Base-by-base conservation (phyloP, 2,329 filamentous ascomycete genomes). In the Sclerotinia glacialis region DNA sequence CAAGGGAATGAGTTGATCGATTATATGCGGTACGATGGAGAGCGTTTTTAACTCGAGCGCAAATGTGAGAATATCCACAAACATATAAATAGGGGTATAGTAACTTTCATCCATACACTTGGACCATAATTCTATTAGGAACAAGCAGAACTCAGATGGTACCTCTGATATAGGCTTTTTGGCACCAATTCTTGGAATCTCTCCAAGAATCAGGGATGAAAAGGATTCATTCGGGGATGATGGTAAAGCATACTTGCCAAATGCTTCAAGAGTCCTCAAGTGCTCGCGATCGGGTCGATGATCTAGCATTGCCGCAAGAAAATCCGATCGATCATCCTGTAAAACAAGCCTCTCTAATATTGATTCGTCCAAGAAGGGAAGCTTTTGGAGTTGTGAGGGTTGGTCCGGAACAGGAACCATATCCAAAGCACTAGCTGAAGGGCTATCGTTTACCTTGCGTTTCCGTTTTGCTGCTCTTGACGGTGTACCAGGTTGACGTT, bases 401-500 rank as follows among this genome's bases (percentile, higher is more conserved):
- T 64, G 62, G 40, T 73, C 72, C 62, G 72, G 69, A 16, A 65
- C 66, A 64, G 72, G 69, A 60, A 69, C 71, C 31, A 72, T 70
- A 67, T 72, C 74, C 14, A 91, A 78, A 1, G 86, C 82, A 74
- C 82, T 83, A 18, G 87, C 80, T 50, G 63, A 65, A 1, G 90
- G 90, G 71, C 89, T 93, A 68, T 91, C 87, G 3, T 87, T 79
- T 1, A 79, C 74, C 1, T 83, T 83, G 4, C 91, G 81, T 74
- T 93, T 93, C 70, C 91, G 81, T 78, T 94, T 94, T 46, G 59
- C 59, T 69, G 78, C 77, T 69, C 88, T 89, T 47, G 80, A 89
- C 0, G 91, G 91, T 2, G 84, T 85, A 18, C 77, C 77, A n/a
- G 78, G 74, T 69, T 78, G 80, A 16, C 75, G 72, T 72, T 76